phyloP scores from a whole-genome alignment of 352 stramenopile genomes.

The Saprolegnia diclina region DNA sequence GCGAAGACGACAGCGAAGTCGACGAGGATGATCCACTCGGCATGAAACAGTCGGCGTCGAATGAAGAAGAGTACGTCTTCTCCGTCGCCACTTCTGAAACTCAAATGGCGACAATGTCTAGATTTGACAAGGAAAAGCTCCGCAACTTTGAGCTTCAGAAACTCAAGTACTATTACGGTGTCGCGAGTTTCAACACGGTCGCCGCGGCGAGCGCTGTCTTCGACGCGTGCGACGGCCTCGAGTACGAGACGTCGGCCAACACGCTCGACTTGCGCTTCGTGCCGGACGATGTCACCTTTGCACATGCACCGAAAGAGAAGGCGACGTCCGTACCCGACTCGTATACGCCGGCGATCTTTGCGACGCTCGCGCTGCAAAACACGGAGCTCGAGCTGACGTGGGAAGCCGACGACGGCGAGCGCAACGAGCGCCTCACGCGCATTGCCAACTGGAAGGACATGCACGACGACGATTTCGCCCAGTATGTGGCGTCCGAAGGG shows the following conservation, averaged over 20 bases:
- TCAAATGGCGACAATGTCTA: constrained; percentile 9
- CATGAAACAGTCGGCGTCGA: constrained; percentile 54
- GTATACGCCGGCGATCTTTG: constrained; percentile 94
- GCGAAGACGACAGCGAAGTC: constrained; percentile 34
- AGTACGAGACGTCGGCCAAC: constrained; percentile 96
- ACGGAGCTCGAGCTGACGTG: constrained; percentile 94
- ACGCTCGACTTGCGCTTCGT: constrained; percentile 94
- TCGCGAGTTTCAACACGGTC: constrained; percentile 90
- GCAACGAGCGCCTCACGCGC: constrained; percentile 80
- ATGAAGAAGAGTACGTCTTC: constrained; percentile 43
- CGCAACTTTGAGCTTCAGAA: constrained; percentile 96
- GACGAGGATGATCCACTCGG: constrained; percentile 62
- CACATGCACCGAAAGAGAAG: constrained; percentile 82
- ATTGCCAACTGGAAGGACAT: constrained; percentile 73
- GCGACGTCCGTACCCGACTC: constrained; percentile 80
- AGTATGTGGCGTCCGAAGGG: constrained; percentile 89
- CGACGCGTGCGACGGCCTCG: constrained; percentile 94
- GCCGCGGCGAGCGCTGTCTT: constrained; percentile 92
- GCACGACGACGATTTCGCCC: constrained; percentile 90
- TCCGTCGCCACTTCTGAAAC: not conserved
- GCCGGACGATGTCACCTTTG: constrained; percentile 85
- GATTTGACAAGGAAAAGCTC: constrained; percentile 94
- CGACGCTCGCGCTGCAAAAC: constrained; percentile 86
- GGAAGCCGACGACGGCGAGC: constrained; percentile 91
- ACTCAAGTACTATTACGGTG: constrained; percentile 97